Base-by-base conservation (phyloP, 2,329 filamentous ascomycete genomes). In the Fusarium tricinctum region DNA sequence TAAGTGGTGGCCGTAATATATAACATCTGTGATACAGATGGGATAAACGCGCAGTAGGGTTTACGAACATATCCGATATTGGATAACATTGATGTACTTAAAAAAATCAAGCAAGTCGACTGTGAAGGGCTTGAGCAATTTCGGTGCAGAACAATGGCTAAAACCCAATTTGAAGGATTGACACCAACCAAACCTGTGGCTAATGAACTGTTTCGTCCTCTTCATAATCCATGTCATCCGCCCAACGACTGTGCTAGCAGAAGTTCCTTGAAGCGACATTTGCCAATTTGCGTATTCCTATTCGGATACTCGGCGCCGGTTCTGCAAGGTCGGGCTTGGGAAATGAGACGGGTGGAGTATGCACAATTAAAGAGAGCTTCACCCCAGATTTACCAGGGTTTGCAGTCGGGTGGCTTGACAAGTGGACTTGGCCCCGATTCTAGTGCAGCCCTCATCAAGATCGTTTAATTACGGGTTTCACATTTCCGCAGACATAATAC, bases 341-440 rank as follows among this genome's bases (percentile, higher is more conserved):
- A 73, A 72, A 73, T 73, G 69, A 73, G 52, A 32, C 20, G 33
- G 49, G 55, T 49, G 67, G 58, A 54, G 48, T 22, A 45, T 39
- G 20, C 14, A 26, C 32, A 26, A 54, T 47, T 47, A 52, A 43
- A 55, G 56, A 43, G 32, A 53, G 33, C 48, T 52, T 57, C 49
- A 63, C 66, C 70, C 70, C 70, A 23, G 70, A 68, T 72, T 73
- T 54, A 66, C 33, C 33, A 45, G 59, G 63, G 50, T 52, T 19
- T 10, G 13, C 8, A 51, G 15, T n/a, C 30, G 33, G 26, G 51
- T 61, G 51, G 60, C 65, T 68, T 63, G 57, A 55, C 38, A 33
- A 47, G 20, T 35, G 35, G n/a, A 13, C 40, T 55, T 53, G 54
- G 46, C 49, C 13, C 19, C 30, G 23, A 17, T 38, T 33, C 45